A percentile compares a stretch with the other conserved stretches of the same genome.
Evolutionary conservation across 352 stramenopile genomes (phyloP).

Genomic region (Pythium guiyangense): DNA sequence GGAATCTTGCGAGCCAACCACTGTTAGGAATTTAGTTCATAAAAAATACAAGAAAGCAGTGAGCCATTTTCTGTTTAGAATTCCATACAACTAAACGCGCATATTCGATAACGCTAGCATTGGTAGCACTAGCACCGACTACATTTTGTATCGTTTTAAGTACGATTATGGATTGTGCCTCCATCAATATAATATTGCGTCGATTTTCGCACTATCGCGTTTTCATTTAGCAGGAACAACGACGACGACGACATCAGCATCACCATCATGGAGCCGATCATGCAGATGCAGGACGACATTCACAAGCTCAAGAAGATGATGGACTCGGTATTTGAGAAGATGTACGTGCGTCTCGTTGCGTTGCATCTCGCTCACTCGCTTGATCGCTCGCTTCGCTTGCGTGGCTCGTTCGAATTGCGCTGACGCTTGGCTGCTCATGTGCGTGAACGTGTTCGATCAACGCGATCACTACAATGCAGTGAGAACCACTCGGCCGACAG

Average conservation of each 20-base stretch:
- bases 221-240: too few species aligned
- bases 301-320: slow-evolving; percentile 92
- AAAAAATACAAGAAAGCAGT: too few species aligned
- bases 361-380: neutral
- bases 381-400: neutral
- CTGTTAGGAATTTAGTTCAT: too few species aligned
- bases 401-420: neutral
- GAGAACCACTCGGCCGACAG: slow-evolving; percentile 55
- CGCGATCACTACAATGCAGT: slow-evolving; percentile 11
- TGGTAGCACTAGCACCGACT: too few species aligned
- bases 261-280: slow-evolving; percentile 76
- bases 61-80: too few species aligned
- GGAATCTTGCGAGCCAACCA: too few species aligned
- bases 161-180: too few species aligned
- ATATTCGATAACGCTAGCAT: too few species aligned
- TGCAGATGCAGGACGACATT: slow-evolving; percentile 90
- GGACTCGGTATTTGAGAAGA: slow-evolving; percentile 83
- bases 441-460: neutral
- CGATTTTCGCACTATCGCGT: too few species aligned
- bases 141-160: too few species aligned
- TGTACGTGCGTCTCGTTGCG: slow-evolving; percentile 48
- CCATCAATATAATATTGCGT: too few species aligned
- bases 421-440: neutral
- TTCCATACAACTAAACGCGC: too few species aligned
- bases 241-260: neutral